Conservation (phyloP, 2,329 filamentous ascomycete species). For the Cordyceps farinosa region DNA sequence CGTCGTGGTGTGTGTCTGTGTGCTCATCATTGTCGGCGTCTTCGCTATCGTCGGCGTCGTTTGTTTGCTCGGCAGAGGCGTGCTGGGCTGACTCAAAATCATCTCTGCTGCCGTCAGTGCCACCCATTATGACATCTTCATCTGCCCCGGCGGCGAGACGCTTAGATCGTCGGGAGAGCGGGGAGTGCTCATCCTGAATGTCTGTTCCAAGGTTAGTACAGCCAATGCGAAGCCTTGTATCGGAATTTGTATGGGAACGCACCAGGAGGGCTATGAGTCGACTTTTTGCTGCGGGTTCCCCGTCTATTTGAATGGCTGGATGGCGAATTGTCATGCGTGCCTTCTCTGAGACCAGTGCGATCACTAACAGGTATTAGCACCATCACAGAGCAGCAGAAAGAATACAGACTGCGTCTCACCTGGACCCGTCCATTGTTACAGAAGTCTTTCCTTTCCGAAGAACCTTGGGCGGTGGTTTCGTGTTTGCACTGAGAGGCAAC, state of each 20-base stretch:
- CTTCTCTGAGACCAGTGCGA: not conserved
- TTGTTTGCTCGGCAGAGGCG: slow-evolving; percentile 33
- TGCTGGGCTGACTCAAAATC: slow-evolving; percentile 39
- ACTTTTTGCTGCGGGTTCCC: slow-evolving; percentile 11
- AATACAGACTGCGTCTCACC: slow-evolving; percentile 46
- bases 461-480: slow-evolving; percentile 38
- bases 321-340: not conserved
- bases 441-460: slow-evolving; percentile 59
- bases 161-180: slow-evolving; percentile 49
- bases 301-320: not conserved
- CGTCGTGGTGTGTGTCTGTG: slow-evolving; percentile 15
- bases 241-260: not conserved
- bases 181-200: slow-evolving; percentile 22
- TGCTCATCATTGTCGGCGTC: slow-evolving; percentile 2
- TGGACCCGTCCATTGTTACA: slow-evolving; percentile 69
- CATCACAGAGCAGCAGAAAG: slow-evolving; percentile 20
- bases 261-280: slow-evolving; percentile 5
- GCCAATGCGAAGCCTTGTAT: not conserved
- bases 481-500: slow-evolving; percentile 31
- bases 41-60: slow-evolving; percentile 19
- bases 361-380: not conserved
- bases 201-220: not conserved
- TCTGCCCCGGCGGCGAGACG: slow-evolving; percentile 51
- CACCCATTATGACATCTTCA: slow-evolving; percentile 68
- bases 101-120: slow-evolving; percentile 55